Evolutionary conservation across 768 basidiomycete genomes (phyloP).

Genomic region (Mycena haematopus): DNA sequence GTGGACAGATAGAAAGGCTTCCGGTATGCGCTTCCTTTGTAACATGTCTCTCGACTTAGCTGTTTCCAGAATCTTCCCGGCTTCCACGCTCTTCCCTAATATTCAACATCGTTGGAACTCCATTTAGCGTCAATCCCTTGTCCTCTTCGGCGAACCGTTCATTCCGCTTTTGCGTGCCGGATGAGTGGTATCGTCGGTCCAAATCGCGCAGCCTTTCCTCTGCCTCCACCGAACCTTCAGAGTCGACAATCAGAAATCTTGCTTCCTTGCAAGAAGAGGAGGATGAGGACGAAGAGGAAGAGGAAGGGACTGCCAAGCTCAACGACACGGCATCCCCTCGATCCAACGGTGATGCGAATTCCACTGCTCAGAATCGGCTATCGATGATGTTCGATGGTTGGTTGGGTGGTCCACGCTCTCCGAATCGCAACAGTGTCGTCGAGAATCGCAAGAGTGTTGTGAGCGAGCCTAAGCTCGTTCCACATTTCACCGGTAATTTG

Average conservation of each 20-base stretch:
- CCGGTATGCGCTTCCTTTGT: constrained; percentile 51
- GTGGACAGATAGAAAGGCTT: constrained; percentile 56
- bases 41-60: constrained; percentile 21
- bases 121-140: constrained; percentile 50
- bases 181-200: constrained; percentile 80
- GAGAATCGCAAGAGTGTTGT: constrained; percentile 62
- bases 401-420: constrained; percentile 54
- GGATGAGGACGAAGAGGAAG: constrained; percentile 41
- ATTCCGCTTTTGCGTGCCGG: constrained; percentile 74
- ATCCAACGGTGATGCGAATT: constrained; percentile 2
- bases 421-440: constrained; percentile 42
- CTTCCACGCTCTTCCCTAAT: constrained; percentile 51
- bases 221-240: constrained; percentile 55
- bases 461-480: constrained; percentile 72
- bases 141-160: constrained; percentile 47
- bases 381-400: constrained; percentile 70
- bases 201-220: constrained; percentile 59
- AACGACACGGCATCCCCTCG: constrained; percentile 23
- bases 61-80: constrained; percentile 49
- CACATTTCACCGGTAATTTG: constrained; percentile 46
- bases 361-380: constrained; percentile 56
- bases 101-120: constrained; percentile 49
- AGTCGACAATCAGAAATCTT: constrained; percentile 55
- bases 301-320: constrained; percentile 68
- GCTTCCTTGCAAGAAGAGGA: constrained; percentile 57